phyloP scores from a whole-genome alignment of 2,329 filamentous ascomycete genomes.

The Alternaria burnsii region DNA sequence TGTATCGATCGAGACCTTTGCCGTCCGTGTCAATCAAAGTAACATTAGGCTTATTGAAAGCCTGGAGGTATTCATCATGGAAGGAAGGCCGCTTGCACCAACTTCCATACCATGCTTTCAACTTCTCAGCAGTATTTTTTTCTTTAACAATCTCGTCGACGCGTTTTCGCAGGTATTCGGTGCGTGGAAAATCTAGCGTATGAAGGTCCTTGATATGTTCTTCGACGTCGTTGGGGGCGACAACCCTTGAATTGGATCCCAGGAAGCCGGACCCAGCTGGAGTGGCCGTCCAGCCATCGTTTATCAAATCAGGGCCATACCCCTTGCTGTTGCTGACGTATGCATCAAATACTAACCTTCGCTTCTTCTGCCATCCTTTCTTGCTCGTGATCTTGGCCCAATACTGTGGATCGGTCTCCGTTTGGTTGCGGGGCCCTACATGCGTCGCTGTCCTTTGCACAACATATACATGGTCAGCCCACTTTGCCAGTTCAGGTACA shows the following conservation, averaged over 20 bases:
- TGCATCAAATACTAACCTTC: slow-evolving; percentile 50
- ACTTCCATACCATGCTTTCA: slow-evolving; percentile 65
- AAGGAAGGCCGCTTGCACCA: slow-evolving; percentile 73
- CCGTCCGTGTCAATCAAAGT: slow-evolving; percentile 68
- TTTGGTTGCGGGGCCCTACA: slow-evolving; percentile 47
- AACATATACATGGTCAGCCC: slow-evolving; percentile 61
- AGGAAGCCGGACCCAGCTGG: slow-evolving; percentile 27
- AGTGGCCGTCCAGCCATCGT: slow-evolving; percentile 59
- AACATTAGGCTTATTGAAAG: slow-evolving; percentile 68
- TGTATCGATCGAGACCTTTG: slow-evolving; percentile 56
- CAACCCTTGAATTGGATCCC: slow-evolving; percentile 18
- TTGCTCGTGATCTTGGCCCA: slow-evolving; percentile 3
- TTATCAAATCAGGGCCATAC: slow-evolving; percentile 53
- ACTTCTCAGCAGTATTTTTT: slow-evolving; percentile 57
- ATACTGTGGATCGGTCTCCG: slow-evolving; percentile 22
- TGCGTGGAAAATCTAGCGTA: too few species aligned
- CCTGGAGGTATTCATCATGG: slow-evolving; percentile 65
- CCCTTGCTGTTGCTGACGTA: slow-evolving; percentile 3
- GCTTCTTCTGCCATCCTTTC: slow-evolving; percentile 63
- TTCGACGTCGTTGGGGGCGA: slow-evolving; percentile 3
- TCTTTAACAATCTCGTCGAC: slow-evolving; percentile 55
- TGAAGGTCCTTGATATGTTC: too few species aligned
- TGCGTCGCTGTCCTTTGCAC: slow-evolving; percentile 64
- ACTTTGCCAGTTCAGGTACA: slow-evolving; percentile 54
- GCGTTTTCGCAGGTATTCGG: too few species aligned